Base-by-base conservation (phyloP, 108 stramenopile genomes). In the Craspedostauros australis region DNA sequence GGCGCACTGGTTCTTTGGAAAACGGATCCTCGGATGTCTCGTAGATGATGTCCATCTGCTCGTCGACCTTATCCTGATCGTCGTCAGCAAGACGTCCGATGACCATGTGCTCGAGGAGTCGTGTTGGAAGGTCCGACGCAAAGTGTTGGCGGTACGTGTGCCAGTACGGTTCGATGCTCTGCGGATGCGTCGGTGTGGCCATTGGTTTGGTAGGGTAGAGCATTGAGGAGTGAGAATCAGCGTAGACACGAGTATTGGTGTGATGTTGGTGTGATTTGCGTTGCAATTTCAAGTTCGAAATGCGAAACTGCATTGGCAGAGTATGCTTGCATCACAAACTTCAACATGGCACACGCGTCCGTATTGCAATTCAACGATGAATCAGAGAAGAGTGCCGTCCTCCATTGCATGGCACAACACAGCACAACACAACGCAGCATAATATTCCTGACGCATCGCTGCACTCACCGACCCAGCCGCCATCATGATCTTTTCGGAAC, bases 401-500 rank as follows among this genome's bases (percentile, higher is more conserved):
- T n/a, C n/a, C n/a, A n/a, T n/a, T n/a, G n/a, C n/a, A n/a, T n/a
- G n/a, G n/a, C n/a, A n/a, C n/a, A n/a, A n/a, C n/a, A n/a, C n/a
- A n/a, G n/a, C n/a, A n/a, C n/a, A n/a, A n/a, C n/a, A n/a, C n/a
- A n/a, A n/a, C n/a, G n/a, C n/a, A n/a, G n/a, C n/a, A n/a, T n/a
- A n/a, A n/a, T n/a, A n/a, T n/a, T n/a, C n/a, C n/a, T n/a, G n/a
- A n/a, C n/a, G n/a, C n/a, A n/a, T n/a, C n/a, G n/a, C n/a, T n/a
- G n/a, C n/a, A n/a, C n/a, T n/a, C n/a, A n/a, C n/a, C 21, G 38
- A 60, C 21, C 65, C 75, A 12, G 69, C 75, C 11, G 76, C 66
- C 52, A 48, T 43, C 29, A 93, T 39, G 38, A 99, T 93, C 63
- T 96, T 95, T 48, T 94, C 87, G 18, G 64, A 58, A 18, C 98